A percentile compares a stretch with the other conserved stretches of the same genome.
Evolutionary conservation across 306 rosid species (phyloP).

Genomic region (Cyclanthera cordifolia): DNA sequence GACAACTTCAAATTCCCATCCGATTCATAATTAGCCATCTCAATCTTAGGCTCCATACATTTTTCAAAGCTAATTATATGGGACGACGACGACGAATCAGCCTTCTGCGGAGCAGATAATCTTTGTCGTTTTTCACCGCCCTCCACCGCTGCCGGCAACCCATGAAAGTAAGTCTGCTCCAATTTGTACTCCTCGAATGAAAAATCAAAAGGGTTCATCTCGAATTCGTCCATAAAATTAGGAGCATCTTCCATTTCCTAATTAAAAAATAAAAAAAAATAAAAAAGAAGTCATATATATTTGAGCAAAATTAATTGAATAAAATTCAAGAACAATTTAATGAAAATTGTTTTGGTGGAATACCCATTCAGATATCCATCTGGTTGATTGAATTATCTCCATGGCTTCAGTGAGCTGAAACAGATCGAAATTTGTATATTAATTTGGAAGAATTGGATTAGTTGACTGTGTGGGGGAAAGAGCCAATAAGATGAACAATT

Average conservation of each 20-base stretch:
- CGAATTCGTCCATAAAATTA: slow-evolving; percentile 10
- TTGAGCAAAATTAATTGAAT: background rate
- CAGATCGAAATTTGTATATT: background rate
- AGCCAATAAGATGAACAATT: background rate
- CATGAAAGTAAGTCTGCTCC: slow-evolving; percentile 21
- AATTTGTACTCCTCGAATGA: slow-evolving; percentile 28
- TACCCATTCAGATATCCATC: slow-evolving; percentile 57
- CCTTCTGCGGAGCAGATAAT: background rate
- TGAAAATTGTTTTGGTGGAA: slow-evolving; percentile 2
- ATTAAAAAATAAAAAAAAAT: background rate
- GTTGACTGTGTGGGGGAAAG: background rate
- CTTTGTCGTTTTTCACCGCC: background rate
- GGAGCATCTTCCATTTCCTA: slow-evolving; percentile 28
- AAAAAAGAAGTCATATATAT: background rate
- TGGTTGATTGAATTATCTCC: slow-evolving; percentile 26
- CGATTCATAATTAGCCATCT: too few species aligned
- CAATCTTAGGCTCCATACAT: too few species aligned
- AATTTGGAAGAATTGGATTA: background rate
- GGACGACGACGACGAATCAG: background rate
- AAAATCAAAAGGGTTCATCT: slow-evolving; percentile 19
- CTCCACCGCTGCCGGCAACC: slow-evolving; percentile 8
- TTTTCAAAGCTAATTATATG: background rate
- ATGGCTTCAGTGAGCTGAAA: background rate
- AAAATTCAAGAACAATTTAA: background rate
- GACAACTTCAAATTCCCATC: background rate